Percentiles rank a stretch among this genome's conserved stretches.
phyloP scores from a whole-genome alignment of 441 rosid genomes.

The Cnidoscolus chayamansa region DNA sequence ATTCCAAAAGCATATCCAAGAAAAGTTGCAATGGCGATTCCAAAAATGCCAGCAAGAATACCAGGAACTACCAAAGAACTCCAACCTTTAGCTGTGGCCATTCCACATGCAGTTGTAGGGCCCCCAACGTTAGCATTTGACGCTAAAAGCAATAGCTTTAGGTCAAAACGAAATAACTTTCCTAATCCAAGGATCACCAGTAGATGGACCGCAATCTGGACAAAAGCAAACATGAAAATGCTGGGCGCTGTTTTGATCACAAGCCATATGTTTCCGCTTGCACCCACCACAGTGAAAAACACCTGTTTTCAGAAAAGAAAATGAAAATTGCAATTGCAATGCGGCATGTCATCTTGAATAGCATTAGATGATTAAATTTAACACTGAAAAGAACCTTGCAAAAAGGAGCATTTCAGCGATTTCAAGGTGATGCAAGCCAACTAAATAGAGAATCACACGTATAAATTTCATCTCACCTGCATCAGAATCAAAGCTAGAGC shows the following conservation, averaged over 20 bases:
- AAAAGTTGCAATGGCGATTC: constrained; percentile 78
- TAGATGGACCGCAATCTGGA: constrained; percentile 68
- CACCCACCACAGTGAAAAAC: constrained; percentile 81
- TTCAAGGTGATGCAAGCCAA: neutral
- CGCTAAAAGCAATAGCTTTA: constrained; percentile 66
- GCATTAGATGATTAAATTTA: neutral
- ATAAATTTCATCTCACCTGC: constrained; percentile 51
- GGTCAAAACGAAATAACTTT: constrained; percentile 59
- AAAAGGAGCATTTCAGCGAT: neutral
- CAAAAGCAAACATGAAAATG: constrained; percentile 74
- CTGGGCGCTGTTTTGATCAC: constrained; percentile 78
- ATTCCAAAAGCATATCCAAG: constrained; percentile 62
- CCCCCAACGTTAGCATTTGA: constrained; percentile 95
- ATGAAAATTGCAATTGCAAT: neutral
- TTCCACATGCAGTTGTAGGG: constrained; percentile 85
- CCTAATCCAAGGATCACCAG: constrained; percentile 68
- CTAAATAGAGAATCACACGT: neutral
- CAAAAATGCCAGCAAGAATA: constrained; percentile 77
- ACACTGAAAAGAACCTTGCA: neutral
- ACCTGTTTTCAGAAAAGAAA: constrained; percentile 38
- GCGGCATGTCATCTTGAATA: neutral
- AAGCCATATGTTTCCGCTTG: constrained; percentile 78
- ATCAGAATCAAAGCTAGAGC: constrained; percentile 83
- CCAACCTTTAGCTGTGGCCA: constrained; percentile 94
- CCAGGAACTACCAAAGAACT: constrained; percentile 64